These are phyloP conservation scores for Fusarium graminum DNA, from an alignment of 2,329 filamentous ascomycete genomes.

Conservation along the genomic window DNA sequence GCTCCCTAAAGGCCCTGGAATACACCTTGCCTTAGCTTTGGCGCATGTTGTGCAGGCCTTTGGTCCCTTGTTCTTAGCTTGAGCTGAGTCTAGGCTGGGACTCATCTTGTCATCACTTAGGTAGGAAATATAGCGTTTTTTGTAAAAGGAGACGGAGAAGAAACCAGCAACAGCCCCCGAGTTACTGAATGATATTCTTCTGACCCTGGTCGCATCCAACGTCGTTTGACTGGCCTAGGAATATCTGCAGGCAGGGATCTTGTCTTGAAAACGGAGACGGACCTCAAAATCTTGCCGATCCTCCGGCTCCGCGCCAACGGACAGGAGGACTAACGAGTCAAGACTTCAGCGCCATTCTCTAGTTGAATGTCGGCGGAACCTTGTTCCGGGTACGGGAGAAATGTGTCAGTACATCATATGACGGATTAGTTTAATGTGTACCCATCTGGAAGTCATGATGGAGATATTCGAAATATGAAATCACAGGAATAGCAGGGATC, in stretches of 20 bases:
- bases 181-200: slow-evolving; percentile 21
- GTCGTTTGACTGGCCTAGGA: slow-evolving; percentile 39
- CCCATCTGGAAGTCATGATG: slow-evolving; percentile 3
- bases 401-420: background rate
- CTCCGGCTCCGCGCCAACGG: slow-evolving; percentile 44
- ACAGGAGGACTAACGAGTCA: background rate
- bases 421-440: slow-evolving; percentile 1
- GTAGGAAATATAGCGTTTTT: slow-evolving; percentile 30
- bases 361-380: slow-evolving; percentile 12
- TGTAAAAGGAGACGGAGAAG: slow-evolving; percentile 43
- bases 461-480: background rate
- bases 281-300: slow-evolving; percentile 48
- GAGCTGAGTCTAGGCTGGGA: slow-evolving; percentile 32
- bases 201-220: slow-evolving; percentile 33
- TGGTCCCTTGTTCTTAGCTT: slow-evolving; percentile 58
- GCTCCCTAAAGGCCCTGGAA: slow-evolving; percentile 56
- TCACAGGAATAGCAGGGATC: slow-evolving; percentile 1
- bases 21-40: slow-evolving; percentile 65
- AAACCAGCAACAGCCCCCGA: slow-evolving; percentile 35
- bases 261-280: slow-evolving; percentile 45
- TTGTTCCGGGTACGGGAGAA: slow-evolving; percentile 8
- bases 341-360: background rate
- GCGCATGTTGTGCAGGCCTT: slow-evolving; percentile 65
- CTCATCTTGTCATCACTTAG: slow-evolving; percentile 43
- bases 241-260: slow-evolving; percentile 32